Evolutionary conservation across 1,139 yeast genomes (phyloP), one percentile per base, ranked within the genome.

Genomic region (Geotrichum fermentans): DNA sequence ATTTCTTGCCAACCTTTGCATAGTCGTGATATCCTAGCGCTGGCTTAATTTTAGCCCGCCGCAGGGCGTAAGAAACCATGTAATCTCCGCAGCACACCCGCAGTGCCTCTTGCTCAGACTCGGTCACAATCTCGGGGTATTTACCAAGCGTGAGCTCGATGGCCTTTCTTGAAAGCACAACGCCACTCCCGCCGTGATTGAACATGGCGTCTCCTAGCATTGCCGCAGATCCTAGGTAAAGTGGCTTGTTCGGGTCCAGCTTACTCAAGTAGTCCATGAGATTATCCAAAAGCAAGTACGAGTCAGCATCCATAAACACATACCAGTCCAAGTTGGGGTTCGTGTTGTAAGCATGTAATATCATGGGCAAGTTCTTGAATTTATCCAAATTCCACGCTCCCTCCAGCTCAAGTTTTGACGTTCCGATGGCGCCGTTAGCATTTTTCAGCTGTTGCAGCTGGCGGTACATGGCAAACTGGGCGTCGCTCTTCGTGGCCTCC

Each of bases 141-240:
- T 45, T 40, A 26, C 56, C 60, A 45, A 62, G 57, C 13, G 61
- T 61, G 38, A 52, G 53, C 29, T 58, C 52, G 64, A 67, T 58
- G 2, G 67, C 63, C 4, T 57, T 66, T 1, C 58, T 56, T 2
- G 71, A 66, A n/a, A 68, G 51, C 4, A 68, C 63, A 2, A 67
- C 67, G 1, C 67, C 71, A 5, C 68, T 59, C n/a, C 72, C 72
- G 3, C 72, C 72, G 49, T 68, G 69, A 6, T 70, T 72, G 55
- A 68, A 69, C 8, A 49, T 50, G 8, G 51, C 56, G 4, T 36
- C 40, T 3, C 52, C 54, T 17, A 50, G 45, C 34, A 54, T 52
- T 18, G 60, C 63, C 6, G 56, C 51, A 2, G 66, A 59, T 16
- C 70, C 70, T 48, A 66, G 46, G 54, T 65, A 67, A 18, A 55